Conservation (phyloP, 2,329 filamentous ascomycete genomes). For the Botryotinia convoluta region DNA sequence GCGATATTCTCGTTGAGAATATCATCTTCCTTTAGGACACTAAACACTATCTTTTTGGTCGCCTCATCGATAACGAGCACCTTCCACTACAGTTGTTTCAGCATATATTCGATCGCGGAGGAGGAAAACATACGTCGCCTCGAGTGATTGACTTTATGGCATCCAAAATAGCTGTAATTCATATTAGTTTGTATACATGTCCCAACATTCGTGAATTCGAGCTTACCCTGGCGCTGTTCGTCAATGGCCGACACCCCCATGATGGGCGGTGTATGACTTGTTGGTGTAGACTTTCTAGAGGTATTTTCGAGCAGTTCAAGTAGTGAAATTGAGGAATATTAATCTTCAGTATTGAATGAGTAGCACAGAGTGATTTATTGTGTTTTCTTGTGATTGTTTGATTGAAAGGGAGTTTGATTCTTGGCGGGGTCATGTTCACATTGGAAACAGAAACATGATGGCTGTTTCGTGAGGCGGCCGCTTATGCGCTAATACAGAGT, state of each 20-base stretch:
- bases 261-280: constrained; percentile 19
- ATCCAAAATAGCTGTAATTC: constrained; percentile 61
- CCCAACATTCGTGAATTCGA: not conserved
- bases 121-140: constrained; percentile 64
- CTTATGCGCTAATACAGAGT: constrained; percentile 8
- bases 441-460: constrained; percentile 16
- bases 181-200: constrained; percentile 23
- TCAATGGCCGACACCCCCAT: constrained; percentile 74
- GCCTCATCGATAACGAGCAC: constrained; percentile 84
- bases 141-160: constrained; percentile 75
- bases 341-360: not conserved
- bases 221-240: constrained; percentile 73
- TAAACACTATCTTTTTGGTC: constrained; percentile 83
- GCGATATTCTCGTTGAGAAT: constrained; percentile 96
- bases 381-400: constrained; percentile 1
- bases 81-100: constrained; percentile 72
- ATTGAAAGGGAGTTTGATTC: constrained; percentile 15
- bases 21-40: constrained; percentile 90
- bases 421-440: constrained; percentile 14
- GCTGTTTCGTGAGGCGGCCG: constrained; percentile 14
- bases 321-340: not conserved
- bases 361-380: not conserved
- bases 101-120: constrained; percentile 12
- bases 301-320: not conserved
- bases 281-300: constrained; percentile 6